Evolutionary conservation across 768 basidiomycete genomes (phyloP).

Genomic region (Hygrophoropsis aurantiaca): DNA sequence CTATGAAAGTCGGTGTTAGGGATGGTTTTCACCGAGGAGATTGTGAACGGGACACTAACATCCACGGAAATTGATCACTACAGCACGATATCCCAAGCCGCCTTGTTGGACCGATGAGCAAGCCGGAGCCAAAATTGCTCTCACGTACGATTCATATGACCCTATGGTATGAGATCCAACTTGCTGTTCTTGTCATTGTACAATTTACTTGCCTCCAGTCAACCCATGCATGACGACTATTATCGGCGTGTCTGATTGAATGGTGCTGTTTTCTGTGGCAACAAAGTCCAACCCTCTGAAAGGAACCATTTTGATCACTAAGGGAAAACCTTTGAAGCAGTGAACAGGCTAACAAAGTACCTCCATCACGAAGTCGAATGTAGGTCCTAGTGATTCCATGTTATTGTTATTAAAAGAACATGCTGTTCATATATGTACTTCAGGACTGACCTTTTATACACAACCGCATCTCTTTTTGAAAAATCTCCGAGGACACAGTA

Average conservation of each 20-base stretch:
- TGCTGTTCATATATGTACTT: not conserved
- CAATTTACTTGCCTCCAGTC: conserved; percentile 25
- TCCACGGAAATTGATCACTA: conserved; percentile 91
- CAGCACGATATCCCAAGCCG: conserved; percentile 88
- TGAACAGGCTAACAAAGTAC: conserved; percentile 27
- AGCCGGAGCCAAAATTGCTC: conserved; percentile 75
- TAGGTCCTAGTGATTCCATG: conserved; percentile 16
- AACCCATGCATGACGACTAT: conserved; percentile 32
- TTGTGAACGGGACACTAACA: conserved; percentile 50
- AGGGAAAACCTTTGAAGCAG: not conserved
- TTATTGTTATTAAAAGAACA: conserved; percentile 9
- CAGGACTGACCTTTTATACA: conserved; percentile 27
- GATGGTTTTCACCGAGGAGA: no score
- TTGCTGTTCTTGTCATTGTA: not conserved
- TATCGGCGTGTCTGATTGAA: conserved; percentile 25
- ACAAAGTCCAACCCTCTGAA: conserved; percentile 33
- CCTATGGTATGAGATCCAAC: conserved; percentile 41
- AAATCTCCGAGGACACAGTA: conserved; percentile 31
- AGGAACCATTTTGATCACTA: no score
- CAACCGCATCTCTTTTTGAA: conserved; percentile 27
- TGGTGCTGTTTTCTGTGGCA: conserved; percentile 20
- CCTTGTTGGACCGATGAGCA: conserved; percentile 70
- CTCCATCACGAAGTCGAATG: conserved; percentile 29
- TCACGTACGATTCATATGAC: conserved; percentile 88
- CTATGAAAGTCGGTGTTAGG: conserved; percentile 36